Conservation (phyloP, 768 basidiomycete genomes). For the Cytidiella melzeri region DNA sequence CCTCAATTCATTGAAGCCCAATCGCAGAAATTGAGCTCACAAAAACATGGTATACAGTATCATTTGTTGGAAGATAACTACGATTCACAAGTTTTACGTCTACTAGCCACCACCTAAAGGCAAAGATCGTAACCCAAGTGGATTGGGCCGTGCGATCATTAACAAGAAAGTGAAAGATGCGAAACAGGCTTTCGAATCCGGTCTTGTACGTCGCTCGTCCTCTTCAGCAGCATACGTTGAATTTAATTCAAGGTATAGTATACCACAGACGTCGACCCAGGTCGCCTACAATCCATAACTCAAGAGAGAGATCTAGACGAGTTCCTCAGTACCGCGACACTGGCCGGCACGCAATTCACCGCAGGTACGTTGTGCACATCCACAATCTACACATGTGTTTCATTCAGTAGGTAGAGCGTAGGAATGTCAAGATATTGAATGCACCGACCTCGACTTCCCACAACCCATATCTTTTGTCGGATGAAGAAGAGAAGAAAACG, state of each 20-base stretch:
- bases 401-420: conserved; percentile 43
- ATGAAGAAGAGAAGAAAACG: conserved; percentile 74
- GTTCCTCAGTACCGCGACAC: conserved; percentile 89
- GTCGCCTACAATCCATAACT: conserved; percentile 83
- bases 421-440: conserved; percentile 77
- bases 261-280: conserved; percentile 64
- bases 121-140: conserved; percentile 64
- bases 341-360: conserved; percentile 94
- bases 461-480: conserved; percentile 83
- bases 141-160: conserved; percentile 92
- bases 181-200: conserved; percentile 50
- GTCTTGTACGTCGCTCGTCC: conserved; percentile 44
- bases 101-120: conserved; percentile 38
- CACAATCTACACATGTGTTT: not conserved
- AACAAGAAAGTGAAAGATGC: conserved; percentile 84
- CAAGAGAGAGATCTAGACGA: conserved; percentile 95
- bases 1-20: not conserved
- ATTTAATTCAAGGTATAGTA: conserved; percentile 44
- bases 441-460: conserved; percentile 45
- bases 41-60: not conserved
- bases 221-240: not conserved
- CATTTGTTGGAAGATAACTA: not conserved
- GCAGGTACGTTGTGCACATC: conserved; percentile 55
- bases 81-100: not conserved
- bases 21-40: too few species aligned